Base-by-base conservation (phyloP, 163 green algal genomes). In the Coccomyxa subellipsoidea region DNA sequence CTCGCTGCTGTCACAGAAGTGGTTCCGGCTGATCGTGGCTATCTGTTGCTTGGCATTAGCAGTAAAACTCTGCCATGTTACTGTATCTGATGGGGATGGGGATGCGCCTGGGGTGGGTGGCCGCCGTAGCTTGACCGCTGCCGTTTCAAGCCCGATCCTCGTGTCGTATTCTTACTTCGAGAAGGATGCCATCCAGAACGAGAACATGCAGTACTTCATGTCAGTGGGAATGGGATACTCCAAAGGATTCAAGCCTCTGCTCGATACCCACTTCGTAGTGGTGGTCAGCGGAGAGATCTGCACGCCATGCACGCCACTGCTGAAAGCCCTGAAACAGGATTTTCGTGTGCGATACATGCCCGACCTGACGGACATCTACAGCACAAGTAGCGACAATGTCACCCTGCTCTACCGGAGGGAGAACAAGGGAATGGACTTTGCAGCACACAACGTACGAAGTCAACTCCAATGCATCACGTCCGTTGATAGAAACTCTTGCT, bases 381-480 rank as follows among this genome's bases (percentile, higher is more conserved):
- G 32, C 3, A n/a, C n/a, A n/a, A n/a, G n/a, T n/a, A 80, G 79
- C 6, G 71, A 80, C 29, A 72, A 79, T 5, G 38, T 91, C 23
- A 85, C 85, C 0, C 71, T 94, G 73, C 79, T 96, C 10, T 80
- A 90, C 76, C 87, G 92, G 23, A 88, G 35, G 9, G 82, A 93
- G 82, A 97, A 97, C 54, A 87, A 92, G 78, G 93, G 93, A 81
- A 97, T 97, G 93, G 93, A 97, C 85, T 89, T 97, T 54, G 93
- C 88, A 12, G 87, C 91, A 8, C 93, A 97, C 84, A 97, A 97
- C 82, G 84, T 85, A 34, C 94, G 85, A 0, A 71, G 35, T 36
- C 71, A 53, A 40, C 21, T 73, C 47, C 47, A 10, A 54, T 54
- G 39, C 39, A 23, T 7, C 47, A 12, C n/a, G n/a, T n/a, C n/a